Evolutionary conservation across 768 basidiomycete species (phyloP).

Genomic region (Lactarius tabidus): DNA sequence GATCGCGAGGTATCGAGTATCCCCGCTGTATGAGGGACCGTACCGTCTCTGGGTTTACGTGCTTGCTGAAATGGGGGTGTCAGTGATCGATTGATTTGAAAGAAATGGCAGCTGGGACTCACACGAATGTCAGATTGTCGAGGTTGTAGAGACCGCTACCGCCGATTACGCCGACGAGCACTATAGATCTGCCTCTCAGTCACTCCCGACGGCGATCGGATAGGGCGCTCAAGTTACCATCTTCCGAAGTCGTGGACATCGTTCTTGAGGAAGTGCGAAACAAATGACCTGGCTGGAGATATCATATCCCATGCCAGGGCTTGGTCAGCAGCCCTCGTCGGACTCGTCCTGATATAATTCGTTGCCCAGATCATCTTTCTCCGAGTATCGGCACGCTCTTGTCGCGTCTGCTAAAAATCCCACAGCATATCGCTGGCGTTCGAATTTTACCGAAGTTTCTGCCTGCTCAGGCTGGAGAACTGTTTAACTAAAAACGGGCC

Average conservation of each 20-base stretch:
- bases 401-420: background rate
- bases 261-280: background rate
- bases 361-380: no score
- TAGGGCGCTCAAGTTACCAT: slow-evolving; percentile 1
- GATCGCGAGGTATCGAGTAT: background rate
- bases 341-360: background rate
- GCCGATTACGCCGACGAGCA: slow-evolving; percentile 85
- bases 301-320: no score
- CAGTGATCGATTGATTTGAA: background rate
- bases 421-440: background rate
- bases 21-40: slow-evolving; percentile 32
- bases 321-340: background rate
- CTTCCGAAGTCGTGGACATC: slow-evolving; percentile 8
- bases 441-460: background rate
- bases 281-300: background rate
- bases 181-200: slow-evolving; percentile 35
- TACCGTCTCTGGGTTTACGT: slow-evolving; percentile 80
- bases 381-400: background rate
- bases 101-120: slow-evolving; percentile 33
- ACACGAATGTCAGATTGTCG: slow-evolving; percentile 87
- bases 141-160: slow-evolving; percentile 92
- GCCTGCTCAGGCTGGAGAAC: background rate
- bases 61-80: slow-evolving; percentile 46
- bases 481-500: slow-evolving; percentile 13
- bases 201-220: background rate